Conservation (phyloP, 202 grass and related monocot species). For the Elaeis oleifera region DNA sequence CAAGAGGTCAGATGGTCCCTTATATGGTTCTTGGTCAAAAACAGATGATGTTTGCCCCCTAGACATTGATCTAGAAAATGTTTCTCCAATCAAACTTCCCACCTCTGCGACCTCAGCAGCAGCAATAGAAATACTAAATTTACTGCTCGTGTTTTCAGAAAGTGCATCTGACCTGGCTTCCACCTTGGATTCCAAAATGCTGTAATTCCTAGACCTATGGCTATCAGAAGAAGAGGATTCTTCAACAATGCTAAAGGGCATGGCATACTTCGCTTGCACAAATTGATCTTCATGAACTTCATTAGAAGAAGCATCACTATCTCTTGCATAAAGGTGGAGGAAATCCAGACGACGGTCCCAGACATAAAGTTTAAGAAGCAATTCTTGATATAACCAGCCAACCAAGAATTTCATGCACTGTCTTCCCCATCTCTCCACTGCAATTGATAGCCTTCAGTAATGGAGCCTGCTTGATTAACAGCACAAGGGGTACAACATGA, state of each 20-base stretch:
- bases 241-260: constrained; percentile 18
- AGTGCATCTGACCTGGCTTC: background rate
- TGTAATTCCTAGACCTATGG: background rate
- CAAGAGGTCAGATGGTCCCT: constrained; percentile 5
- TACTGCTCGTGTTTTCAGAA: constrained; percentile 10
- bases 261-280: constrained; percentile 22
- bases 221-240: constrained; percentile 10
- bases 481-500: constrained; percentile 3
- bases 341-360: constrained; percentile 86
- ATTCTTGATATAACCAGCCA: constrained; percentile 74
- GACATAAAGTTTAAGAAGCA: constrained; percentile 71
- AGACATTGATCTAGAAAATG: constrained; percentile 5
- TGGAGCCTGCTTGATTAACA: constrained; percentile 37
- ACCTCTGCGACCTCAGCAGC: constrained; percentile 16
- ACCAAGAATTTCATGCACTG: constrained; percentile 52
- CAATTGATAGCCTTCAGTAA: constrained; percentile 30
- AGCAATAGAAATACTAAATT: constrained; percentile 9
- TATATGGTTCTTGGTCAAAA: constrained; percentile 24
- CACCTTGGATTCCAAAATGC: background rate
- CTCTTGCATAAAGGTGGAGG: constrained; percentile 13
- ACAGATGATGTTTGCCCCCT: constrained; percentile 18
- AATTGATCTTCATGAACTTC: constrained; percentile 29
- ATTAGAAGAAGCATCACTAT: no score
- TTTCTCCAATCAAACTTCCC: background rate
- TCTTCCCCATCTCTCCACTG: constrained; percentile 25